These are phyloP conservation scores for Backusella tarrabulga DNA, from an alignment of 192 early-diverging fungal species.

Conservation along the genomic window DNA sequence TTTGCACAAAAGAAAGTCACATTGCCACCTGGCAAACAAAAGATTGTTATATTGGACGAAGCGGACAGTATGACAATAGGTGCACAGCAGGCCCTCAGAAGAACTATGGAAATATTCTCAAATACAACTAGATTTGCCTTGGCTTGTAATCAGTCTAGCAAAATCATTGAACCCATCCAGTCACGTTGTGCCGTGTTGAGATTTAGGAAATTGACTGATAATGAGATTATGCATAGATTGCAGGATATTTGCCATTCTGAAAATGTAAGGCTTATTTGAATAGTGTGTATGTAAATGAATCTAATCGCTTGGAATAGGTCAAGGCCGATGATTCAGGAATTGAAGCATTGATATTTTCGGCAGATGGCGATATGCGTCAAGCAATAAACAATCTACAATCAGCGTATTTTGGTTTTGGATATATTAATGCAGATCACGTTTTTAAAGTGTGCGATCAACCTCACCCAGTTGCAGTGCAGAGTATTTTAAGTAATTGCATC, in stretches of 20 bases:
- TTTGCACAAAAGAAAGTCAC: constrained; percentile 99
- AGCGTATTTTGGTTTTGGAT: constrained; percentile 82
- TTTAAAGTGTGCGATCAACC: constrained; percentile 98
- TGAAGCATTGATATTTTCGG: constrained; percentile 92
- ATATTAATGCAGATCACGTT: constrained; percentile 86
- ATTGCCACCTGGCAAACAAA: constrained; percentile 80
- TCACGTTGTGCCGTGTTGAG: constrained; percentile 92
- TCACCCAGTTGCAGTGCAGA: constrained; percentile 78
- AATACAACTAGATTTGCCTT: constrained; percentile 94
- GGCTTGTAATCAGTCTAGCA: constrained; percentile 94
- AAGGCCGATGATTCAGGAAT: constrained; percentile 85
- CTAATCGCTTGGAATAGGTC: constrained; percentile 45
- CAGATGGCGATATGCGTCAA: constrained; percentile 99
- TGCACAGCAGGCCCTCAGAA: constrained; percentile 95
- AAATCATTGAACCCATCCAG: constrained; percentile 99
- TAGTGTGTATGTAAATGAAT: not conserved
- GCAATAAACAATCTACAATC: constrained; percentile 97
- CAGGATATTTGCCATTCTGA: constrained; percentile 83
- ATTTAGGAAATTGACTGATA: constrained; percentile 75
- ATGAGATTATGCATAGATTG: constrained; percentile 79
- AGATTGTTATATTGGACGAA: constrained; percentile 95
- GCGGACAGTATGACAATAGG: constrained; percentile 98
- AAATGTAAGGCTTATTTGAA: constrained; percentile 45
- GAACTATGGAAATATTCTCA: constrained; percentile 98
- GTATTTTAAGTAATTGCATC: constrained; percentile 73